Base-by-base conservation (phyloP, 1,139 yeast genomes). In the Sugiyamaella xylanicola region DNA sequence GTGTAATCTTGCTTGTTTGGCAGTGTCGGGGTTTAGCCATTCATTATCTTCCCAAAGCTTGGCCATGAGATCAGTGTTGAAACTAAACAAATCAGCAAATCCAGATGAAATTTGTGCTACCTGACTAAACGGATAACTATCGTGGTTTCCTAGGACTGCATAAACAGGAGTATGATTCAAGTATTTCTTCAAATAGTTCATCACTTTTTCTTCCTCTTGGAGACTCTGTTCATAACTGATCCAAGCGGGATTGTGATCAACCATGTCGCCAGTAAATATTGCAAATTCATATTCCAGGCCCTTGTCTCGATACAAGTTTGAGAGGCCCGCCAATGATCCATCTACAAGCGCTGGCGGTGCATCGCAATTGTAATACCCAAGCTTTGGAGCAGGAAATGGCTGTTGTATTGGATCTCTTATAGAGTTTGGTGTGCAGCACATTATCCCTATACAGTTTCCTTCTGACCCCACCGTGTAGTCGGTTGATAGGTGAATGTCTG, bases 91-190 rank as follows among this genome's bases (percentile, higher is more conserved):
- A 60, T 79, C 77, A 51, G 75, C 73, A 58, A 74, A 78, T 2
- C 80, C 80, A 29, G 80, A 76, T 41, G 71, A 65, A 55, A 76
- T 72, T 46, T 85, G 87, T 1, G 90, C 85, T 56, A 84, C 69
- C 68, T 85, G 89, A 17, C 86, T 87, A 64, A 84, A 85, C 15
- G 91, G 91, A 75, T 80, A 86, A 19, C 86, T 81, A 65, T 86
- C 91, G 68, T 86, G 91, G 68, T 85, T 85, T 16, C 92, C 91
- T 63, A 86, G 72, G 29, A 82, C 83, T 13, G 89, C 79, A 65
- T 74, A 84, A 13, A 86, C 81, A 2, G 89, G 86, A 15, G 82
- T 69, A 54, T 80, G 73, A 13, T 77, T 74, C 59, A 86, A 76
- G 66, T 74, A 78, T 51, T 76, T 72, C 66, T 85, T 85, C 75